Evolutionary conservation across 768 basidiomycete species (phyloP).

Genomic region (Podaxis pistillaris): DNA sequence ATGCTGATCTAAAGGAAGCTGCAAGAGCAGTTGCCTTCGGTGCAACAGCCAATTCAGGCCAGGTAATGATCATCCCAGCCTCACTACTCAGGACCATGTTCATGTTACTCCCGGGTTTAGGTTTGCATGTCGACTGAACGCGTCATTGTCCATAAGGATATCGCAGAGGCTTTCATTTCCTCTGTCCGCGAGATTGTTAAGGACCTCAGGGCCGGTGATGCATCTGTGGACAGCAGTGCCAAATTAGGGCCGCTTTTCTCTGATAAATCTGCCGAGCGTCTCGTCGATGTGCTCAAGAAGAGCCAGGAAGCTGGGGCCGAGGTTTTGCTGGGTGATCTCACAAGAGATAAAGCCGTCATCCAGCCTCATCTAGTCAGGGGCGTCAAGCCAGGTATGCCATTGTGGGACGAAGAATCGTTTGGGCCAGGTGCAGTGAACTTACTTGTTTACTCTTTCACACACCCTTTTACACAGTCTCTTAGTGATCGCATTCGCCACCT

Average conservation of each 20-base stretch:
- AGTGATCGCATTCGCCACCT: constrained; percentile 45
- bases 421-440: constrained; percentile 44
- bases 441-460: neutral
- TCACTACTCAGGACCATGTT: too few relatives aligned
- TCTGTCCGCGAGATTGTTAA: constrained; percentile 31
- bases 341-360: constrained; percentile 38
- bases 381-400: constrained; percentile 46
- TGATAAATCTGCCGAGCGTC: constrained; percentile 42
- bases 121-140: constrained; percentile 61
- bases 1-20: constrained; percentile 52
- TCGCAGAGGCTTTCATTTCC: constrained; percentile 34
- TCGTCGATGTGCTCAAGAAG: constrained; percentile 42
- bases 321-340: constrained; percentile 42
- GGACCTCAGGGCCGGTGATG: constrained; percentile 39
- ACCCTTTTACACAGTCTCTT: neutral
- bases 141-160: constrained; percentile 47
- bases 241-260: constrained; percentile 41
- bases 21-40: constrained; percentile 47
- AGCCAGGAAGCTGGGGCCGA: constrained; percentile 44
- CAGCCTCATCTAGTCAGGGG: constrained; percentile 49
- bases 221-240: constrained; percentile 24
- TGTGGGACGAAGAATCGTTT: constrained; percentile 63
- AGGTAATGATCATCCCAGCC: constrained; percentile 14
- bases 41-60: constrained; percentile 47
- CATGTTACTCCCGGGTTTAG: constrained; percentile 19